These are phyloP conservation scores for Yamadazyma sp. DNA, from an alignment of 805 yeast genomes.

Conservation along the genomic window DNA sequence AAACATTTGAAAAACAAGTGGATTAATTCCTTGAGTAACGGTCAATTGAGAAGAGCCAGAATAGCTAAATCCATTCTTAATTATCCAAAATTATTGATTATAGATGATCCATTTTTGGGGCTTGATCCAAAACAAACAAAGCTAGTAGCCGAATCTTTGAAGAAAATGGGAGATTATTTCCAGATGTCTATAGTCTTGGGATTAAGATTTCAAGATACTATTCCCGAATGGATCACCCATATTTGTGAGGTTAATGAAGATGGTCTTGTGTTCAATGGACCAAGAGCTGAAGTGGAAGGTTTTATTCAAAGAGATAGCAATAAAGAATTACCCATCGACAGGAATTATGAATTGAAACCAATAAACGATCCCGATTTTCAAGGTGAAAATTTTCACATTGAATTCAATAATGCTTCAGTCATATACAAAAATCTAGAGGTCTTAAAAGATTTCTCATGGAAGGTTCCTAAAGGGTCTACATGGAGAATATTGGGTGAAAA, in stretches of 20 bases:
- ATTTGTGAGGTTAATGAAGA: conserved; percentile 57
- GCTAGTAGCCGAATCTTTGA: conserved; percentile 55
- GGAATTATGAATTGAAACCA: conserved; percentile 12
- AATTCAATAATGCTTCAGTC: conserved; percentile 62
- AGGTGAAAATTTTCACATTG: conserved; percentile 19
- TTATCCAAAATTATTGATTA: conserved; percentile 61
- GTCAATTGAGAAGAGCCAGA: conserved; percentile 89
- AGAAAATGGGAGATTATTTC: conserved; percentile 25
- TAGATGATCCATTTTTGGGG: conserved; percentile 93
- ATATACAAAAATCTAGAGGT: conserved; percentile 62
- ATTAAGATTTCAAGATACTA: conserved; percentile 65
- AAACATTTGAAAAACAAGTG: conserved; percentile 62
- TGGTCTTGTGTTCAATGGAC: conserved; percentile 55
- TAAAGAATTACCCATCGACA: conserved; percentile 10
- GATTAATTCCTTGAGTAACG: conserved; percentile 87
- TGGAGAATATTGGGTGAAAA: conserved; percentile 91
- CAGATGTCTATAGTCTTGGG: conserved; percentile 69
- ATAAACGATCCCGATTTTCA: conserved; percentile 5
- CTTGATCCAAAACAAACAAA: conserved; percentile 72
- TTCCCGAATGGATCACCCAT: conserved; percentile 81
- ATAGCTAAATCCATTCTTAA: conserved; percentile 70
- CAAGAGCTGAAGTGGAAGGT: conserved; percentile 22
- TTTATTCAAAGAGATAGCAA: neutral
- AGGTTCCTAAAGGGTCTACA: conserved; percentile 64
- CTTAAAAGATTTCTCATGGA: conserved; percentile 61